These are phyloP conservation scores for Kodamaea lidongshanica DNA, from an alignment of 805 yeast genomes.

Conservation along the genomic window DNA sequence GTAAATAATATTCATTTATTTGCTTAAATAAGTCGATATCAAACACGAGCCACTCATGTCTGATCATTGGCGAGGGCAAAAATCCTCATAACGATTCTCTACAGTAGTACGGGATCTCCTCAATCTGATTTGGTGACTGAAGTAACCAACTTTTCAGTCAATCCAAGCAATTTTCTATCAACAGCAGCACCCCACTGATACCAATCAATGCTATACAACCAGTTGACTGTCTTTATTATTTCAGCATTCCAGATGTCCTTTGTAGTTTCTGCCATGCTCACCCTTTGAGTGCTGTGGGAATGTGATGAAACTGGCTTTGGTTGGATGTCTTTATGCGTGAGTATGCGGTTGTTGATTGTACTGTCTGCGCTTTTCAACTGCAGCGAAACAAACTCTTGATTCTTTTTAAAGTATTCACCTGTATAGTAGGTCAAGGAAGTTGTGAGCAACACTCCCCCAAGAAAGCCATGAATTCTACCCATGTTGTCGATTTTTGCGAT, in stretches of 20 bases:
- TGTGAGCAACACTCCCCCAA: slow-evolving; percentile 53
- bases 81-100: too few relatives aligned
- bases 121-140: slow-evolving; percentile 8
- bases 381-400: slow-evolving; percentile 40
- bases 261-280: slow-evolving; percentile 48
- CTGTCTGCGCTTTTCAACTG: slow-evolving; percentile 45
- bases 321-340: slow-evolving; percentile 40
- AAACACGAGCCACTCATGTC: not conserved
- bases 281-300: slow-evolving; percentile 24
- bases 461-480: slow-evolving; percentile 41
- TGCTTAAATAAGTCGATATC: not conserved
- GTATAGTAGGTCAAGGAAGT: slow-evolving; percentile 60
- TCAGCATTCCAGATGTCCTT: slow-evolving; percentile 80
- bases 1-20: too few relatives aligned
- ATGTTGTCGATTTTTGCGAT: too few relatives aligned
- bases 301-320: slow-evolving; percentile 39
- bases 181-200: slow-evolving; percentile 33
- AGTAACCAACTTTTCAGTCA: slow-evolving; percentile 22
- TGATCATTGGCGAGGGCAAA: not conserved
- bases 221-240: slow-evolving; percentile 55
- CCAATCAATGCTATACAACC: slow-evolving; percentile 53
- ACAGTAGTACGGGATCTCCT: too few relatives aligned
- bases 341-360: slow-evolving; percentile 48
- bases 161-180: slow-evolving; percentile 25
- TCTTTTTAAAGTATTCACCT: slow-evolving; percentile 46